Evolutionary conservation across 140 eudicot genomes (phyloP).

Genomic region (Oenanthe javanica): DNA sequence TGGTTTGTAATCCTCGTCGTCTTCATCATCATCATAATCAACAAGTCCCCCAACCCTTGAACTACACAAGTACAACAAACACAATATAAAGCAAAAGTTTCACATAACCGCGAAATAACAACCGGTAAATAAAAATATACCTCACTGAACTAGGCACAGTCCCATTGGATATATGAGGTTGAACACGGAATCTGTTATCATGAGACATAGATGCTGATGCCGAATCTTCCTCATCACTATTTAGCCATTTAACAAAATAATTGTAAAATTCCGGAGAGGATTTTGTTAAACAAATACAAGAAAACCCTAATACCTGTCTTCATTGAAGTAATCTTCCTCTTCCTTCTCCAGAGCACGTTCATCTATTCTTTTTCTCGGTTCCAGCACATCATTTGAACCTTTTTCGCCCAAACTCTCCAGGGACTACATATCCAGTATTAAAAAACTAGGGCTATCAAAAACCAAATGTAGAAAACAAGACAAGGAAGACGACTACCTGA

Average conservation of each 20-base stretch:
- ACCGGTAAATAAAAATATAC: slow-evolving; percentile 19
- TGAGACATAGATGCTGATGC: slow-evolving; percentile 46
- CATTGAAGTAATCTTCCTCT: slow-evolving; percentile 93
- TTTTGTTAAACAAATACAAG: background rate
- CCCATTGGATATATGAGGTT: slow-evolving; percentile 54
- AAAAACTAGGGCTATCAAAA: background rate
- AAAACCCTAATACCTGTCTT: slow-evolving; percentile 50
- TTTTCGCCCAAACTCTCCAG: slow-evolving; percentile 56
- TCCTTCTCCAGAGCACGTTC: slow-evolving; percentile 94
- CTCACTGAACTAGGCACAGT: slow-evolving; percentile 51
- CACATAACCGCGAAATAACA: background rate
- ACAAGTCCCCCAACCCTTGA: slow-evolving; percentile 77
- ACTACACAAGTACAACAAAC: slow-evolving; percentile 6
- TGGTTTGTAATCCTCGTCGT: slow-evolving; percentile 75
- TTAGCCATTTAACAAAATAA: slow-evolving; percentile 11
- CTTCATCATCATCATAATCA: slow-evolving; percentile 92
- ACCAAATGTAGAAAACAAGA: background rate
- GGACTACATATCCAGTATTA: slow-evolving; percentile 34
- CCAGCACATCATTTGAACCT: slow-evolving; percentile 27
- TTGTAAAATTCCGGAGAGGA: background rate
- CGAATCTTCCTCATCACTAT: slow-evolving; percentile 93
- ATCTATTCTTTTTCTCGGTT: slow-evolving; percentile 67
- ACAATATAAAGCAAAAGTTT: background rate
- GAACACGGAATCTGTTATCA: slow-evolving; percentile 32
- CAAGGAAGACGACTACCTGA: slow-evolving; percentile 31